These are phyloP conservation scores for Hymenochaete sp. DNA, from an alignment of 1,284 basidiomycete genomes.

Conservation along the genomic window DNA sequence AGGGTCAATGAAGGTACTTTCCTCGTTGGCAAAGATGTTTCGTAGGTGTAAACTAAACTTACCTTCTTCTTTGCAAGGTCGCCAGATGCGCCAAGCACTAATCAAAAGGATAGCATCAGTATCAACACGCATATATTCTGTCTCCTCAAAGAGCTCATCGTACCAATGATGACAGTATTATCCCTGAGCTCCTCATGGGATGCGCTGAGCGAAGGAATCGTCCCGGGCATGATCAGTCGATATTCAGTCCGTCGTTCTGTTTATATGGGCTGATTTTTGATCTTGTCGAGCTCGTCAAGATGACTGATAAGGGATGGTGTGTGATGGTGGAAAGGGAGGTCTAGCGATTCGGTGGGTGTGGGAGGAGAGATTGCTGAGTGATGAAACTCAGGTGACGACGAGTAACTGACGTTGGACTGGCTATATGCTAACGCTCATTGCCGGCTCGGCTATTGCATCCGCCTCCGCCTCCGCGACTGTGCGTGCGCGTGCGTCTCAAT, in stretches of 20 bases:
- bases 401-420: too few species aligned
- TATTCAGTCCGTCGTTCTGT: too few species aligned
- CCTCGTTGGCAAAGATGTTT: constrained; percentile 3
- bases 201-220: constrained; percentile 82
- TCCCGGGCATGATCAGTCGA: constrained; percentile 61
- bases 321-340: constrained; percentile 1
- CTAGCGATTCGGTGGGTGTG: too few species aligned
- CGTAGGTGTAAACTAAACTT: constrained; percentile 16
- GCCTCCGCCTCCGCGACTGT: too few species aligned
- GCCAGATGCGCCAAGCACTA: constrained; percentile 94
- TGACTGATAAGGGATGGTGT: not conserved
- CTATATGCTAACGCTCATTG: too few species aligned
- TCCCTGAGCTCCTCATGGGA: constrained; percentile 65
- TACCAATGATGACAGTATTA: constrained; percentile 83
- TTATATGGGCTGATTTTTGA: too few species aligned
- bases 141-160: constrained; percentile 25
- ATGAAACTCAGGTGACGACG: constrained; percentile 2
- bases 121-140: constrained; percentile 7
- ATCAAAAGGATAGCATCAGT: not conserved
- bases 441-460: too few species aligned
- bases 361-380: constrained; percentile 17
- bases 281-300: too few species aligned
- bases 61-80: constrained; percentile 99
- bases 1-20: not conserved
- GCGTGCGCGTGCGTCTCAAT: too few species aligned